Evolutionary conservation across 345 rosid species (phyloP).

Genomic region (Eutrema yunnanense): DNA sequence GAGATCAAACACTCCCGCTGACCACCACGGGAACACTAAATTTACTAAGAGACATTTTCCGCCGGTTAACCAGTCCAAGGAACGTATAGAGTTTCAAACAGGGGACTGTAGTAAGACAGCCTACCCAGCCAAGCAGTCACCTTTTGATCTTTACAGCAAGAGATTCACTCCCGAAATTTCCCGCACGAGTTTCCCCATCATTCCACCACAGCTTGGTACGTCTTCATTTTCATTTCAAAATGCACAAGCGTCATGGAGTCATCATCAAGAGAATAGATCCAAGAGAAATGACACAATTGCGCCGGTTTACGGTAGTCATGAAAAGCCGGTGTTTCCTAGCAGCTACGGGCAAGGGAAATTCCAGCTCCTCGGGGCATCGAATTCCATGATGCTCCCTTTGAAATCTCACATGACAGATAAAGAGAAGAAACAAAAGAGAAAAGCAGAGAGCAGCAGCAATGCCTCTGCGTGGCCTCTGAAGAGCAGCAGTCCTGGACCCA

Average conservation of each 20-base stretch:
- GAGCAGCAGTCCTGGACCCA: conserved; percentile 35
- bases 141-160: conserved; percentile 37
- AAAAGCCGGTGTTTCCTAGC: conserved; percentile 25
- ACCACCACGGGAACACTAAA: conserved; percentile 39
- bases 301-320: conserved; percentile 31
- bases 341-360: conserved; percentile 38
- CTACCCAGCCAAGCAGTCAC: conserved; percentile 29
- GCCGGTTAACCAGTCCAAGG: conserved; percentile 41
- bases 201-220: conserved; percentile 35
- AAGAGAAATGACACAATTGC: conserved; percentile 38
- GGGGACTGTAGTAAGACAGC: conserved; percentile 34
- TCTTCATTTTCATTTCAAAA: conserved; percentile 50
- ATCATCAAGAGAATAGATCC: conserved; percentile 36
- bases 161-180: conserved; percentile 32
- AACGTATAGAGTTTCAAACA: conserved; percentile 35
- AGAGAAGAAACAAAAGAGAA: conserved; percentile 35
- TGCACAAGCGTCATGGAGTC: conserved; percentile 36
- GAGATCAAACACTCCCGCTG: conserved; percentile 41
- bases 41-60: conserved; percentile 43
- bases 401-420: conserved; percentile 31
- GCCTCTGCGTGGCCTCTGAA: conserved; percentile 26
- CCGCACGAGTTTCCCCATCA: conserved; percentile 27
- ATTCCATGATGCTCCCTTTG: conserved; percentile 39
- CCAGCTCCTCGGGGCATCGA: conserved; percentile 36
- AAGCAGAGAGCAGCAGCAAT: conserved; percentile 19